Conservation (phyloP, 495 filamentous ascomycete species). For the Aspergillus carlsbadensis region DNA sequence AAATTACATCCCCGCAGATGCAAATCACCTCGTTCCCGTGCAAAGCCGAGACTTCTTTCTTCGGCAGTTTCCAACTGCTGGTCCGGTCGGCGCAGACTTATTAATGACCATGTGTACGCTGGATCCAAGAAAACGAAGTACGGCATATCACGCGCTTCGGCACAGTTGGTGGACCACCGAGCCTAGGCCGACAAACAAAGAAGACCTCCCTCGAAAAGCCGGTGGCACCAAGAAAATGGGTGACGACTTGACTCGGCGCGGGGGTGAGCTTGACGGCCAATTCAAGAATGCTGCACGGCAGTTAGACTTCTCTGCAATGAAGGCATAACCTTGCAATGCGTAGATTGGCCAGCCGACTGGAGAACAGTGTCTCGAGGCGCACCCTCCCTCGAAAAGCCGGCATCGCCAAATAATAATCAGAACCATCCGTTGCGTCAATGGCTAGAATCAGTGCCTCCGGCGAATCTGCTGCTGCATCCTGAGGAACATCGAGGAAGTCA, state of each 20-base stretch:
- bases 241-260: slow-evolving; percentile 76
- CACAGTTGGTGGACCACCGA: slow-evolving; percentile 86
- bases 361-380: too few species aligned
- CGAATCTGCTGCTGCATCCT: too few species aligned
- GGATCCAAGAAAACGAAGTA: slow-evolving; percentile 80
- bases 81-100: slow-evolving; percentile 78
- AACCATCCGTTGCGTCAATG: too few species aligned
- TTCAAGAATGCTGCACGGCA: slow-evolving; percentile 78
- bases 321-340: slow-evolving; percentile 37
- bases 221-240: slow-evolving; percentile 73
- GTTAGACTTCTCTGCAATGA: slow-evolving; percentile 71
- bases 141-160: slow-evolving; percentile 69
- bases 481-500: too few species aligned
- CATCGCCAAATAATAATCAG: too few species aligned
- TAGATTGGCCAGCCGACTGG: too few species aligned
- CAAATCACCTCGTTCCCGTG: slow-evolving; percentile 54
- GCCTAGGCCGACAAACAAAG: slow-evolving; percentile 79
- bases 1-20: slow-evolving; percentile 65
- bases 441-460: too few species aligned
- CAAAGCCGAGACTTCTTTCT: slow-evolving; percentile 67
- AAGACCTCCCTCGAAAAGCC: slow-evolving; percentile 73
- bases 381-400: too few species aligned
- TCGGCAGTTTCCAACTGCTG: slow-evolving; percentile 70
- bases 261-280: slow-evolving; percentile 68
- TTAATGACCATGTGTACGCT: slow-evolving; percentile 81